Evolutionary conservation across 1,139 yeast species (phyloP).

Genomic region (Magnusiomyces paraingens): DNA sequence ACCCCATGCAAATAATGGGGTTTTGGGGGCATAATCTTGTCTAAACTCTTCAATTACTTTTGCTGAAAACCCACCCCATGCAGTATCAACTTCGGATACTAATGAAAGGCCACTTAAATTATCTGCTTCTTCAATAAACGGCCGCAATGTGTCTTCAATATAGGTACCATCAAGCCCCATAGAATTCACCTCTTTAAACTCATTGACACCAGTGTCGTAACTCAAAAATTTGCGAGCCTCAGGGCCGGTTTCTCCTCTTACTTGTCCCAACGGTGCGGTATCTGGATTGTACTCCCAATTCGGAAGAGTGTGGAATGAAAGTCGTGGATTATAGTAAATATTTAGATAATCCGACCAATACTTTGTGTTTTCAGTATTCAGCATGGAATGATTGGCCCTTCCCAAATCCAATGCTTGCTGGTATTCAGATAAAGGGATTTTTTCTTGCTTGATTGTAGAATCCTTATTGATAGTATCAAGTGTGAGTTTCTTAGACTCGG

Average conservation of each 20-base stretch:
- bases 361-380: conserved; percentile 41
- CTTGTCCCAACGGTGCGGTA: conserved; percentile 37
- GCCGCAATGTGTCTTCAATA: conserved; percentile 53
- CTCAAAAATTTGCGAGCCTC: conserved; percentile 35
- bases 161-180: conserved; percentile 38
- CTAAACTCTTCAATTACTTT: conserved; percentile 47
- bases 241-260: conserved; percentile 31
- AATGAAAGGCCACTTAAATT: conserved; percentile 62
- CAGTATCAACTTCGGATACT: conserved; percentile 60
- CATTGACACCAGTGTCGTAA: conserved; percentile 44
- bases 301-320: conserved; percentile 44
- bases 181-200: conserved; percentile 36
- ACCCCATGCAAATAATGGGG: conserved; percentile 53
- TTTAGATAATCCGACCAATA: conserved; percentile 83
- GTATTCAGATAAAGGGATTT: conserved; percentile 46
- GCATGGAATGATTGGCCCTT: conserved; percentile 21
- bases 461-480: conserved; percentile 13
- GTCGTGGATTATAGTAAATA: conserved; percentile 56
- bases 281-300: conserved; percentile 50
- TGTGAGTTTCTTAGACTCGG: neutral
- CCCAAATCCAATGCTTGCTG: conserved; percentile 58
- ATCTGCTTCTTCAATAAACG: conserved; percentile 72
- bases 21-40: conserved; percentile 69
- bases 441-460: conserved; percentile 22
- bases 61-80: conserved; percentile 78